These are phyloP conservation scores for Sechiopsis laciniata DNA, from an alignment of 306 rosid species.

Conservation along the genomic window DNA sequence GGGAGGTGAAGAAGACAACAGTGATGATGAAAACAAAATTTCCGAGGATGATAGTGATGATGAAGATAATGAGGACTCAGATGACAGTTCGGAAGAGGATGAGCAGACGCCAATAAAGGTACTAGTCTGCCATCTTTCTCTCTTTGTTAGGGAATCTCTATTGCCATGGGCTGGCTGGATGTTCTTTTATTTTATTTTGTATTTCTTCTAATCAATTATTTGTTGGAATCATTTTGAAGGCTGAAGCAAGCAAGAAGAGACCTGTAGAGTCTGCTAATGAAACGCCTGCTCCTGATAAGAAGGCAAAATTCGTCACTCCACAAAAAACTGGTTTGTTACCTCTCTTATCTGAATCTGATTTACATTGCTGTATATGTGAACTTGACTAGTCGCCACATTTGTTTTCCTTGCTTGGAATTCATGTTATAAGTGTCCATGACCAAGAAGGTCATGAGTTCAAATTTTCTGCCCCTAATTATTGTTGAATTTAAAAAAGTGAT, in stretches of 20 bases:
- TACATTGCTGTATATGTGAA: not conserved
- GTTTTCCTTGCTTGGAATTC: not conserved
- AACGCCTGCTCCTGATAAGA: conserved; percentile 42
- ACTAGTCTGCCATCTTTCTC: conserved; percentile 13
- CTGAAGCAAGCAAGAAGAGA: conserved; percentile 43
- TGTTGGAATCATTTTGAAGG: conserved; percentile 25
- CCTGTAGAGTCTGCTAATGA: conserved; percentile 35
- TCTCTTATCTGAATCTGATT: not conserved
- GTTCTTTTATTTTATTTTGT: not conserved
- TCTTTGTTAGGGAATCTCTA: not conserved
- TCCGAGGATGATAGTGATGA: conserved; percentile 9
- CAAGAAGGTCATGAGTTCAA: no score
- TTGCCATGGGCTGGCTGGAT: not conserved
- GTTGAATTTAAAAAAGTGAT: not conserved
- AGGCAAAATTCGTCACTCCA: conserved; percentile 58
- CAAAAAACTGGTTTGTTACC: conserved; percentile 45
- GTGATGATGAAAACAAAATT: conserved; percentile 11
- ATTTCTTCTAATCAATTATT: not conserved
- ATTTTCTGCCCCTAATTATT: no score
- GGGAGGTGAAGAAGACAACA: conserved; percentile 15
- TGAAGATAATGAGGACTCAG: conserved; percentile 31
- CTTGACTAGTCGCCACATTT: not conserved
- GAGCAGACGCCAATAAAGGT: conserved; percentile 54
- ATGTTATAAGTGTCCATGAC: not conserved
- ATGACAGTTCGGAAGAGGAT: conserved; percentile 36